Conservation (phyloP, 2,329 filamentous ascomycete species). For the Thelonectria discophora region DNA sequence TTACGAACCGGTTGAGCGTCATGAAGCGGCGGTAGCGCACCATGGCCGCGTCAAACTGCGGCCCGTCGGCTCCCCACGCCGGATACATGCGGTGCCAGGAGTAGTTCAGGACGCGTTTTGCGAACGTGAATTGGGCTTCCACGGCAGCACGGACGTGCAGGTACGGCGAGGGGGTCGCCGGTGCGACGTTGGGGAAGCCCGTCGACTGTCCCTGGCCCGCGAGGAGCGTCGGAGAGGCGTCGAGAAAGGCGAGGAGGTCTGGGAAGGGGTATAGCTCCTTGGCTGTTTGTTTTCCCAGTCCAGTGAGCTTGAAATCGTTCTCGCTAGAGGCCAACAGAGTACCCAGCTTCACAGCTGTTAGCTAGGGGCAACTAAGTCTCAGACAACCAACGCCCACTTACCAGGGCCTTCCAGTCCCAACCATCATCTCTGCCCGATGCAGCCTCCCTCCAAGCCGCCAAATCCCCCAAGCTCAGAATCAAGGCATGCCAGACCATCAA, state of each 20-base stretch:
- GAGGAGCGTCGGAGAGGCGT: no score
- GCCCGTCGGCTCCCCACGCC: constrained; percentile 1
- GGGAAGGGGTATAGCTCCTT: no score
- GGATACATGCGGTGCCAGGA: constrained; percentile 34
- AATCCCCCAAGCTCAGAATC: constrained; percentile 18
- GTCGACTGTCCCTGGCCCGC: no score
- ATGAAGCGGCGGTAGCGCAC: constrained; percentile 30
- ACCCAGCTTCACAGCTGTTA: no score
- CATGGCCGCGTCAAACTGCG: constrained; percentile 17
- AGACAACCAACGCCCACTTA: no score
- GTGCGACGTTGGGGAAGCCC: no score
- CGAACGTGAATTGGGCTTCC: constrained; percentile 28
- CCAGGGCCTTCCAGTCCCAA: background rate
- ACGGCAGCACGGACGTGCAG: constrained; percentile 27
- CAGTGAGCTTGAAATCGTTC: no score
- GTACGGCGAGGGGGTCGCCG: background rate
- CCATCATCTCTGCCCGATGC: no score
- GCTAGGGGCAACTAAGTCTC: no score
- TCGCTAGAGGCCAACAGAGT: no score
- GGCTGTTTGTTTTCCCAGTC: no score
- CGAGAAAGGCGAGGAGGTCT: no score
- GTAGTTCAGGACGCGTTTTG: constrained; percentile 15
- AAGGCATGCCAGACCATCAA: constrained; percentile 30
- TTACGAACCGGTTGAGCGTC: constrained; percentile 14
- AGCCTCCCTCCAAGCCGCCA: constrained; percentile 9